These are phyloP conservation scores for Mycena filopes DNA, from an alignment of 768 basidiomycete species.

Conservation along the genomic window DNA sequence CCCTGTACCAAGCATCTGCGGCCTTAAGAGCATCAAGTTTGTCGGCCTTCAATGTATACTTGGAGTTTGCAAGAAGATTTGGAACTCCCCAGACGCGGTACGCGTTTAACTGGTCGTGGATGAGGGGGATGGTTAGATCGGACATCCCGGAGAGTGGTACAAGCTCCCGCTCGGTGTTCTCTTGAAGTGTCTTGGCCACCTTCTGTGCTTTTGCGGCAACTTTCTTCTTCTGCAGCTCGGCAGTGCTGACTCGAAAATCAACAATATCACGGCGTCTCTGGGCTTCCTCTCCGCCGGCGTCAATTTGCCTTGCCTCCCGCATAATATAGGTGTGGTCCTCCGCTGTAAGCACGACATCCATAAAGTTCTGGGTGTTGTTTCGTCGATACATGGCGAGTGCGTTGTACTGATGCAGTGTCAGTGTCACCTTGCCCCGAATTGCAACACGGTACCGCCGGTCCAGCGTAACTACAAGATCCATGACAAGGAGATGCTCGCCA, in stretches of 20 bases:
- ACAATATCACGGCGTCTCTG: background rate
- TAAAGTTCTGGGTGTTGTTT: slow-evolving; percentile 10
- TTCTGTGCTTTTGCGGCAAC: background rate
- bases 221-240: background rate
- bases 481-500: too few species aligned
- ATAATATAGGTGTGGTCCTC: slow-evolving; percentile 1
- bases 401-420: slow-evolving; percentile 8
- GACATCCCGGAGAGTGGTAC: background rate
- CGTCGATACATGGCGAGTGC: background rate
- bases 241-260: background rate
- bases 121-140: background rate
- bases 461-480: too few species aligned
- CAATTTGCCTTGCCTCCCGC: background rate
- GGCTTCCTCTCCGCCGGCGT: background rate
- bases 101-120: background rate
- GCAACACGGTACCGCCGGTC: slow-evolving; percentile 33
- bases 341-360: background rate
- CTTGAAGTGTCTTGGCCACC: background rate
- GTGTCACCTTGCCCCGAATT: background rate
- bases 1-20: background rate
- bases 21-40: background rate
- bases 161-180: background rate
- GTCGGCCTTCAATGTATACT: background rate
- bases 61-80: background rate
- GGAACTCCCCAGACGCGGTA: background rate